Evolutionary conservation across 2,329 filamentous ascomycete species (phyloP).

Genomic region (Fusarium sp.): DNA sequence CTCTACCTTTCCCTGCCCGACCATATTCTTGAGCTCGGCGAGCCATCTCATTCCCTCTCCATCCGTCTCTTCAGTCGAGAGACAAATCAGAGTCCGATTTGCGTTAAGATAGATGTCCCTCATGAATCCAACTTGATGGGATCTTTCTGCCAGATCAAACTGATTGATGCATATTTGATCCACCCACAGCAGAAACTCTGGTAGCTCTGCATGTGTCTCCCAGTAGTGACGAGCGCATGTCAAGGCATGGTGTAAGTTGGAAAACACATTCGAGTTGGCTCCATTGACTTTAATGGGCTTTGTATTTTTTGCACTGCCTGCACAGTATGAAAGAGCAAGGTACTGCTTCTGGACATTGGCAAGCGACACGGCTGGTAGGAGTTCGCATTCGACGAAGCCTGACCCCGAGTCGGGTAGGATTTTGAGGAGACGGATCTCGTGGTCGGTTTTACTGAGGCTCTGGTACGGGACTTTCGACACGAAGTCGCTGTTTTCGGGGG

Average conservation of each 20-base stretch:
- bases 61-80: not conserved
- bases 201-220: fast-evolving
- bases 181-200: not conserved
- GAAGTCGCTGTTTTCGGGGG: conserved; percentile 15
- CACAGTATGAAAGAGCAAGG: conserved; percentile 8
- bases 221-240: not conserved
- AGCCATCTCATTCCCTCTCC: not conserved
- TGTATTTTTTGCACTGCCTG: not conserved
- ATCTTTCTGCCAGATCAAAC: not conserved
- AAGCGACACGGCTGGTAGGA: not conserved
- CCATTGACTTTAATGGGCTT: not conserved
- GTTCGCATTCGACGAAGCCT: conserved; percentile 1
- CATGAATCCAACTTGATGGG: conserved; percentile 25
- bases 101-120: not conserved
- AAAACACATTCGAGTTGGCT: not conserved
- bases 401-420: not conserved
- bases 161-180: conserved; percentile 29
- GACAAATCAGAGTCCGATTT: not conserved
- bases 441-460: not conserved
- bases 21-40: fast-evolving
- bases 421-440: conserved; percentile 16
- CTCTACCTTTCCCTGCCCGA: too few relatives aligned
- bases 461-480: not conserved
- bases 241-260: conserved; percentile 12
- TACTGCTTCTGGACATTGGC: not conserved